Evolutionary conservation across 352 stramenopile species (phyloP), one percentile per base, ranked within the genome.

Genomic region (Phytopythium cucurbitacearum): DNA sequence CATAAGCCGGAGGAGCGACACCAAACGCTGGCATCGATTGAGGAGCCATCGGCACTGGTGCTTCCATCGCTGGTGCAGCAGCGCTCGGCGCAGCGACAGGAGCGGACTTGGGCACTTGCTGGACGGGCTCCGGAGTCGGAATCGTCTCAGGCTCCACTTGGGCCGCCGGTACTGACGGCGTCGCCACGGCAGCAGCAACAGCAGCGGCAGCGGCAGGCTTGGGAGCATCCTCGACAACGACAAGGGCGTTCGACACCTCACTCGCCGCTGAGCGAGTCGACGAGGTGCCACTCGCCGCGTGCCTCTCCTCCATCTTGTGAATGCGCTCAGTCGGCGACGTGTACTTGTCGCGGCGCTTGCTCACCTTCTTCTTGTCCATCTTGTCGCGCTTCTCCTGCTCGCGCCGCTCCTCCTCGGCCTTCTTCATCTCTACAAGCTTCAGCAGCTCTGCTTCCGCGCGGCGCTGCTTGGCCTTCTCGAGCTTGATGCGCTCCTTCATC

Each of bases 281-380:
- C 12, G 44, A 55, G 5, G 51, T 54, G 13, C 54, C 47, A 38
- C 45, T 62, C n/a, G 64, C 53, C 7, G 58, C 64, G 36, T 62
- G 49, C 16, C 62, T 59, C 54, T 69, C 53, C 37, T 73, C 62
- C 49, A 72, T 79, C 56, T 65, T 70, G 12, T 80, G 70, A 40
- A 87, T 84, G 5, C 76, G 76, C 16, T 84, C 71, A 9, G 72
- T 59, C 16, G 69, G 71, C 7, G 62, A 69, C 8, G 73, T 84
- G 64, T 84, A 87, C 68, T 87, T 87, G 21, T 76, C 65, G 51
- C 75, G 75, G 52, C 73, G 73, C 32, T 74, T 73, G n/a, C 48
- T 46, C 58, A 81, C 83, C 35, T 74, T 80, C 53, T 73, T 77
- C 9, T 73, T 59, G 41, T 74, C 67, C 39, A 71, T 59, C 40